Conservation (phyloP, 495 filamentous ascomycete species). For the Penicillium steckii region DNA sequence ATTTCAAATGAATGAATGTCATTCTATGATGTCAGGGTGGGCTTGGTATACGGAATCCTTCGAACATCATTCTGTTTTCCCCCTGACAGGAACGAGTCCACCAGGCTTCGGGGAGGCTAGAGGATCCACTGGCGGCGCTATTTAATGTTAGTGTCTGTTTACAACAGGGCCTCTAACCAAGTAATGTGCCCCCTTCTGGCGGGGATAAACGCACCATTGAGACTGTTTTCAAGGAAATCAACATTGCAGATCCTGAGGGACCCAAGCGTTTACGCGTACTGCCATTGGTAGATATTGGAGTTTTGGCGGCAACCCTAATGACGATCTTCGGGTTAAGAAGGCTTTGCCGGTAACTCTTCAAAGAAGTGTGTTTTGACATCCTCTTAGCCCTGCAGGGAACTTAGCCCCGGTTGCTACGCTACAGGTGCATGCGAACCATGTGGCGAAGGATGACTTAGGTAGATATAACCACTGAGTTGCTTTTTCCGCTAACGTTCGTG, state of each 20-base stretch:
- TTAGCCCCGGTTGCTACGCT: neutral
- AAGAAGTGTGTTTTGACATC: conserved; percentile 10
- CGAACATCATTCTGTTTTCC: neutral
- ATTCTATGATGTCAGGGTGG: neutral
- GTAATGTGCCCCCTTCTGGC: conserved; percentile 10
- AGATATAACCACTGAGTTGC: neutral
- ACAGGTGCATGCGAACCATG: conserved; percentile 9
- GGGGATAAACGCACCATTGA: conserved; percentile 6
- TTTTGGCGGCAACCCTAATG: conserved; percentile 6
- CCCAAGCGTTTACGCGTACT: neutral
- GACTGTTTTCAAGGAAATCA: conserved; percentile 3
- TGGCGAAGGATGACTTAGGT: neutral
- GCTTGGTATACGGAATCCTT: neutral
- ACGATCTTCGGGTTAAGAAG: conserved; percentile 7
- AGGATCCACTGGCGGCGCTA: conserved; percentile 13
- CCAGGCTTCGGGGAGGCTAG: neutral
- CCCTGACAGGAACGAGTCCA: neutral
- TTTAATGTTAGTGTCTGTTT: conserved; percentile 7
- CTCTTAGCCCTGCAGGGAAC: neutral
- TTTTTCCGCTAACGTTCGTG: neutral
- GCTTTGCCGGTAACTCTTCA: neutral
- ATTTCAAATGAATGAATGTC: neutral
- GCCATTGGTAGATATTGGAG: conserved; percentile 11
- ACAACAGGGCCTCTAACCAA: conserved; percentile 4
- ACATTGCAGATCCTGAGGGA: conserved; percentile 12